These are phyloP conservation scores for Lipomyces spencermartinsiae DNA, from an alignment of 805 yeast species.

Conservation along the genomic window DNA sequence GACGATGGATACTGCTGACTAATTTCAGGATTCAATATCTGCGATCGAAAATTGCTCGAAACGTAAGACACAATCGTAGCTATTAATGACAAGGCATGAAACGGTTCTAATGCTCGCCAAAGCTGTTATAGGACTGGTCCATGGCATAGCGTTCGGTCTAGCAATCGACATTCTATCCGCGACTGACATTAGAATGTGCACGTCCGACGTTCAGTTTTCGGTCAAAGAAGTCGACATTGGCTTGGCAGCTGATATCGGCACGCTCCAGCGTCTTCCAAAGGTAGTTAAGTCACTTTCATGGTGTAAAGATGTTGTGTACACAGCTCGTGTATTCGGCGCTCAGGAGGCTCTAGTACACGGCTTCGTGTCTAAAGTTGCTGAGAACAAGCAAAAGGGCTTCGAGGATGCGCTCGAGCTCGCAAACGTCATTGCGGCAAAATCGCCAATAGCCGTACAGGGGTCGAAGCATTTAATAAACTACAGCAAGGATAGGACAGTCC, in stretches of 20 bases:
- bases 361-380: constrained; percentile 56
- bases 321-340: constrained; percentile 63
- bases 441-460: constrained; percentile 68
- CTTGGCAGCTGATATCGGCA: constrained; percentile 79
- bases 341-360: constrained; percentile 65
- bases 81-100: not conserved
- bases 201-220: constrained; percentile 59
- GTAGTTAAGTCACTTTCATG: constrained; percentile 61
- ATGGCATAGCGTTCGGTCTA: constrained; percentile 70
- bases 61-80: constrained; percentile 17
- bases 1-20: constrained; percentile 34
- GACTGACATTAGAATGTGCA: constrained; percentile 62
- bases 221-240: constrained; percentile 77
- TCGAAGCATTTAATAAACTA: constrained; percentile 62
- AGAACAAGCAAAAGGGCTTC: constrained; percentile 57
- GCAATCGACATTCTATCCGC: constrained; percentile 72
- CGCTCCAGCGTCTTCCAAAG: constrained; percentile 68
- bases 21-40: constrained; percentile 18
- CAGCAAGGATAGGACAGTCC: constrained; percentile 49
- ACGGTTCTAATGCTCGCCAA: not conserved
- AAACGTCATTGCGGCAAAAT: constrained; percentile 52
- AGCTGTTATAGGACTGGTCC: constrained; percentile 69
- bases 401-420: constrained; percentile 60
- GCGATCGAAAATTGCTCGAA: constrained; percentile 37
- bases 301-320: constrained; percentile 64